Percentiles rank a stretch among this genome's conserved stretches.
These are phyloP conservation scores for Trametes punicea DNA, from an alignment of 768 basidiomycete genomes.

Conservation along the genomic window DNA sequence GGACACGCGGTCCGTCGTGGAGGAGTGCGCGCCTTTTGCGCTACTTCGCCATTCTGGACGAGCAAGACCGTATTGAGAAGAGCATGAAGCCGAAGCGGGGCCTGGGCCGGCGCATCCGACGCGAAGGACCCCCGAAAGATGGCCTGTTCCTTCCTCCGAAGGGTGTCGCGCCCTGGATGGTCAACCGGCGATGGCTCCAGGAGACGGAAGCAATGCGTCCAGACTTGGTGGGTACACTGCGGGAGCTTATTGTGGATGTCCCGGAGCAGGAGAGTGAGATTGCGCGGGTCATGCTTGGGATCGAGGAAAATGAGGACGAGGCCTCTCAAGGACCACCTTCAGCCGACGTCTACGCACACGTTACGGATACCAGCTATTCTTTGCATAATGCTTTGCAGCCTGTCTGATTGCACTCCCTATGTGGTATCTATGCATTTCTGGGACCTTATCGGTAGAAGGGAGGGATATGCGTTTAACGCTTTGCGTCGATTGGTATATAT, in stretches of 20 bases:
- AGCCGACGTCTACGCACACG: constrained; percentile 11
- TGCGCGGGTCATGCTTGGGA: constrained; percentile 43
- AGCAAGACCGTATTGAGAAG: constrained; percentile 47
- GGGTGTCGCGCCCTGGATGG: constrained; percentile 71
- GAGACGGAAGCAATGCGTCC: constrained; percentile 40
- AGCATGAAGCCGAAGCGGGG: constrained; percentile 52
- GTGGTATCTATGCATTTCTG: neutral
- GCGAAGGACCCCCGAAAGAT: constrained; percentile 53
- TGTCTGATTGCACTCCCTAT: neutral
- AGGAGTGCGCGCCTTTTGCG: constrained; percentile 60
- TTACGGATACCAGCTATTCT: constrained; percentile 28
- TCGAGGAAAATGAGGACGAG: constrained; percentile 47
- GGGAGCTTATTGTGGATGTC: constrained; percentile 44
- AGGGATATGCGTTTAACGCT: no score
- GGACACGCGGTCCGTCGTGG: constrained; percentile 62
- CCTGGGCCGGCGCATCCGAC: constrained; percentile 52
- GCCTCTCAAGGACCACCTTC: neutral
- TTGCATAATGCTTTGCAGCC: constrained; percentile 29
- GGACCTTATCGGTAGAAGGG: neutral
- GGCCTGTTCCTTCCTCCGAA: constrained; percentile 56
- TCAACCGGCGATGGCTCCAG: constrained; percentile 63
- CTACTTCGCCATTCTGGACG: constrained; percentile 61
- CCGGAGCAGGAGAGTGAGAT: constrained; percentile 25
- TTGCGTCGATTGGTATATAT: no score
- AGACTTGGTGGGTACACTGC: constrained; percentile 44